Conservation (phyloP, 805 yeast species). For the Kregervanrija pseudodelftensis region DNA sequence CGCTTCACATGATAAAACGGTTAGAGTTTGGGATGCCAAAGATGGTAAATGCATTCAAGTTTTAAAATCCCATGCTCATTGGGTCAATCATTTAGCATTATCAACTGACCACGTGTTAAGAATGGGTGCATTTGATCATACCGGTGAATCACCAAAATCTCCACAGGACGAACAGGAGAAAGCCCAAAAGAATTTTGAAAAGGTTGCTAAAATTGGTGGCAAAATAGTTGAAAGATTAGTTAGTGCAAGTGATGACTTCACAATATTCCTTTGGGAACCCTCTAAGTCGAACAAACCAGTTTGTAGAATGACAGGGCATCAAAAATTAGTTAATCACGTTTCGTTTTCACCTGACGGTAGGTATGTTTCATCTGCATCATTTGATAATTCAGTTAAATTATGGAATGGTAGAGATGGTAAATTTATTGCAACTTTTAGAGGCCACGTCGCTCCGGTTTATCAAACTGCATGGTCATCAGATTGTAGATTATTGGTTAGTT, state of each 20-base stretch:
- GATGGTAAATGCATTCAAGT: conserved; percentile 75
- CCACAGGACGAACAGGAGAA: conserved; percentile 40
- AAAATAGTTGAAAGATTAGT: conserved; percentile 66
- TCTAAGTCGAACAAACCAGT: conserved; percentile 71
- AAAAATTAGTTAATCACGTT: conserved; percentile 92
- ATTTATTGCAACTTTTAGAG: conserved; percentile 83
- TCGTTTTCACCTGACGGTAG: conserved; percentile 95
- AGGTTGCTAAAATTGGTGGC: conserved; percentile 55
- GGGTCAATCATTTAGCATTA: conserved; percentile 92
- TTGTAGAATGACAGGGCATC: conserved; percentile 95
- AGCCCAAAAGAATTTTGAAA: conserved; percentile 57
- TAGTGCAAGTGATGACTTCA: conserved; percentile 94
- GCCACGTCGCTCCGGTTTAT: conserved; percentile 97
- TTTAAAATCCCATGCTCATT: conserved; percentile 87
- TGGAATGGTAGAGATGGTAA: conserved; percentile 96
- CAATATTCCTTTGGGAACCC: conserved; percentile 98
- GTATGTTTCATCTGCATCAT: conserved; percentile 82
- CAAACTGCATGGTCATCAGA: conserved; percentile 98
- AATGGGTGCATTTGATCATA: conserved; percentile 83
- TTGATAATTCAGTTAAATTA: conserved; percentile 88
- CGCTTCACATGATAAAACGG: conserved; percentile 93
- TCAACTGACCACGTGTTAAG: conserved; percentile 86
- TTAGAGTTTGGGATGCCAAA: conserved; percentile 82
- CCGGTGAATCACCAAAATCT: conserved; percentile 37
- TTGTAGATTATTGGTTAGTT: conserved; percentile 80